Percentiles rank a stretch among this genome's conserved stretches.
phyloP scores from a whole-genome alignment of 1,284 basidiomycete genomes.

The Cutaneotrichosporon sp. region DNA sequence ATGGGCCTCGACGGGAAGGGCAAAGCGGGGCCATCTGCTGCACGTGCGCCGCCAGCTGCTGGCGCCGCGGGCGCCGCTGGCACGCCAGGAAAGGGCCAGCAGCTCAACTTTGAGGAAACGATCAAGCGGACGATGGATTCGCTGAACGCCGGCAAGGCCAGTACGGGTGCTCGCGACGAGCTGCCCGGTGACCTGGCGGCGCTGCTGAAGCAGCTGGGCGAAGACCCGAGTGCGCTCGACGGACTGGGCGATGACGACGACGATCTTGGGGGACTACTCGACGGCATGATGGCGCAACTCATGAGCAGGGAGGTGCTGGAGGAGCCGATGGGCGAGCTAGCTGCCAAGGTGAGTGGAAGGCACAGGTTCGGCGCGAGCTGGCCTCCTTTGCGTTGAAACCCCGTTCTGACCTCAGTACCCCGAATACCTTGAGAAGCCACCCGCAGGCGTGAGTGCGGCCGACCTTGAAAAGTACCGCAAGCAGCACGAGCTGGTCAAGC shows the following conservation, averaged over 20 bases:
- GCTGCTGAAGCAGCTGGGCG: slow-evolving; percentile 42
- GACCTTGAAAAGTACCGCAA: slow-evolving; percentile 66
- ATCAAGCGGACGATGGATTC: slow-evolving; percentile 76
- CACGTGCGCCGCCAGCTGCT: not conserved
- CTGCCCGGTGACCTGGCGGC: slow-evolving; percentile 28
- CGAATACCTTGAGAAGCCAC: slow-evolving; percentile 59
- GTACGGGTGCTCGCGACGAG: slow-evolving; percentile 21
- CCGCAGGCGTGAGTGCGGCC: slow-evolving; percentile 55
- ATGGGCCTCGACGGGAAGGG: slow-evolving; percentile 37
- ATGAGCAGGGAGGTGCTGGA: slow-evolving; percentile 92
- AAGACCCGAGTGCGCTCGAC: slow-evolving; percentile 54
- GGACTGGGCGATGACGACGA: slow-evolving; percentile 53
- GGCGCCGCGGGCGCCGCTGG: slow-evolving; percentile 4
- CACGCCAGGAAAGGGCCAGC: slow-evolving; percentile 20
- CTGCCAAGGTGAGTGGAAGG: slow-evolving; percentile 73
- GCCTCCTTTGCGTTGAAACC: too few species aligned
- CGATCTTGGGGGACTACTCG: slow-evolving; percentile 69
- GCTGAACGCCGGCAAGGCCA: slow-evolving; percentile 55
- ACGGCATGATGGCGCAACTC: slow-evolving; percentile 87
- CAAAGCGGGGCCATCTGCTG: not conserved
- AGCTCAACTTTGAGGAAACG: slow-evolving; percentile 64
- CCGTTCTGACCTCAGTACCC: slow-evolving; percentile 63
- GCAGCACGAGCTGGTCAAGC: slow-evolving; percentile 62
- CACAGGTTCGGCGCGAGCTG: too few species aligned
- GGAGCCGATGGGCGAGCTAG: slow-evolving; percentile 84